phyloP scores from a whole-genome alignment of 768 basidiomycete genomes.

The Lentinula detonsa region DNA sequence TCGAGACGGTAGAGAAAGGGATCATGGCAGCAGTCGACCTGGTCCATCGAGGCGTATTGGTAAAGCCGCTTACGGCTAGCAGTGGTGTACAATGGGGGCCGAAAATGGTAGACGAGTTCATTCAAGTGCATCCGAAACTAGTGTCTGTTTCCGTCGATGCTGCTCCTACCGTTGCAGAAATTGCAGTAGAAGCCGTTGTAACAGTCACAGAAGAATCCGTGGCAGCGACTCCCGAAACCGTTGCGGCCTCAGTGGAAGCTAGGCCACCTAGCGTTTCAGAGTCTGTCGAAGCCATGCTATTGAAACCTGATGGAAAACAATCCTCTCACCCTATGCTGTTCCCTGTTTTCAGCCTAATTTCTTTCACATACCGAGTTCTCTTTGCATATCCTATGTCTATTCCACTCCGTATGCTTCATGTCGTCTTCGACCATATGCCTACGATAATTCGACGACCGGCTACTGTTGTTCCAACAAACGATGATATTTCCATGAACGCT shows the following conservation, averaged over 20 bases:
- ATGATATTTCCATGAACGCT: constrained; percentile 33
- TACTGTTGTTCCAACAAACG: constrained; percentile 8
- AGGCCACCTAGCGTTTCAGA: constrained; percentile 17
- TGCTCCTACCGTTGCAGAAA: constrained; percentile 37
- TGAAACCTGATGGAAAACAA: constrained; percentile 8
- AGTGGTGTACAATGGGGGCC: constrained; percentile 30
- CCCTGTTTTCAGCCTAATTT: constrained; percentile 36
- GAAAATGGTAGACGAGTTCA: constrained; percentile 25
- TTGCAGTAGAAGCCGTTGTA: constrained; percentile 39
- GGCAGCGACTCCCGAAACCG: background rate
- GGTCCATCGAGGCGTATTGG: constrained; percentile 35
- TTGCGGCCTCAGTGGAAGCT: constrained; percentile 15
- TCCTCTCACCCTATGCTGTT: constrained; percentile 25
- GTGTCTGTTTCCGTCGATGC: constrained; percentile 46
- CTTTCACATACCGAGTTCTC: constrained; percentile 41
- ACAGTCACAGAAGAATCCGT: constrained; percentile 6
- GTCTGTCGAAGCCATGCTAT: constrained; percentile 26
- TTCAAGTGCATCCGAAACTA: constrained; percentile 32
- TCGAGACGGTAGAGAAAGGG: constrained; percentile 38
- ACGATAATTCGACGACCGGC: background rate
- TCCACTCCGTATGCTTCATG: constrained; percentile 33
- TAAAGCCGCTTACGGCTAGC: constrained; percentile 28
- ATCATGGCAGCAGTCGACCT: constrained; percentile 42
- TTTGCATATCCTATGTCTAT: constrained; percentile 45
- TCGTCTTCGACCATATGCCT: constrained; percentile 12